Conservation (phyloP, 345 rosid genomes). For the Ailanthus altissimus region DNA sequence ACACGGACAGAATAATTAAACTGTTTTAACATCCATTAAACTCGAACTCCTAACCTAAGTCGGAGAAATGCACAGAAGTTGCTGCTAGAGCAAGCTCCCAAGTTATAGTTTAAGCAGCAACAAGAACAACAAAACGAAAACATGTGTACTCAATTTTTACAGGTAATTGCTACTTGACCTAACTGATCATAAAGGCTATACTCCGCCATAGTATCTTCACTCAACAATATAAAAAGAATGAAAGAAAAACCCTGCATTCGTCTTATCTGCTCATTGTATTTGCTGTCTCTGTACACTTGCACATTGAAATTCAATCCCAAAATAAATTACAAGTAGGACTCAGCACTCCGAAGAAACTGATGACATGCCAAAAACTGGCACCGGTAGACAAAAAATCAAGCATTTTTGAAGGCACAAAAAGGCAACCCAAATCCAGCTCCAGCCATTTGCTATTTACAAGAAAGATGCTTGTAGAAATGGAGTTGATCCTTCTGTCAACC, state of each 20-base stretch:
- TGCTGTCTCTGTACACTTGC: conserved; percentile 23
- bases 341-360: neutral
- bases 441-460: conserved; percentile 18
- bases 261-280: neutral
- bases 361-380: conserved; percentile 1
- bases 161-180: too few species aligned
- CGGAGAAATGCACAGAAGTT: too few species aligned
- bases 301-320: neutral
- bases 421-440: neutral
- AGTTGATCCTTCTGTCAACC: neutral
- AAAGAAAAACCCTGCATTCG: neutral
- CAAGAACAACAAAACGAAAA: too few species aligned
- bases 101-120: too few species aligned
- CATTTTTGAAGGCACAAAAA: neutral
- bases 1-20: too few species aligned
- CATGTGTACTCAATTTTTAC: too few species aligned
- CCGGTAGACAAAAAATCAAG: conserved; percentile 4
- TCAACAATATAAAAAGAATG: neutral
- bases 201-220: too few species aligned
- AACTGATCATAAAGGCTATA: too few species aligned
- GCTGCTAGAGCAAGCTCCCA: too few species aligned
- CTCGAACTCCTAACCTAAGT: too few species aligned
- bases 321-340: neutral
- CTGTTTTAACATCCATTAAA: too few species aligned
- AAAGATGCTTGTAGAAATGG: neutral